These are phyloP conservation scores for Leucocoprinus leucothites DNA, from an alignment of 768 basidiomycete species.

Conservation along the genomic window DNA sequence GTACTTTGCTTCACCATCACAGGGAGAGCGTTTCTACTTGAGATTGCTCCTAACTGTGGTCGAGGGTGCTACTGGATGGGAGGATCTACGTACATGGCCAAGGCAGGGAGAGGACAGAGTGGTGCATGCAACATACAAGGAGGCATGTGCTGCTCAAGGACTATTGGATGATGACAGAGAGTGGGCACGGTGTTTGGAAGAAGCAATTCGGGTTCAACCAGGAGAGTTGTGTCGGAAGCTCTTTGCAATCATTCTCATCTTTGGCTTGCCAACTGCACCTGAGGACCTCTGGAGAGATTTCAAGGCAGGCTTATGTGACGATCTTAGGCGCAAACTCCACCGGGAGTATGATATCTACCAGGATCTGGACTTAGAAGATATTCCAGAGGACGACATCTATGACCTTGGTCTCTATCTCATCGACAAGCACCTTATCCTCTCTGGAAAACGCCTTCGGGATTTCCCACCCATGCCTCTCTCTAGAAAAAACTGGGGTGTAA, in stretches of 20 bases:
- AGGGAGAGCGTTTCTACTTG: neutral
- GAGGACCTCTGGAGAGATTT: conserved; percentile 35
- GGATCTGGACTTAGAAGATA: neutral
- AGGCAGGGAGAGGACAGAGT: too few species aligned
- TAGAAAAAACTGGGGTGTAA: conserved; percentile 22
- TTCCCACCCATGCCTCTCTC: conserved; percentile 31
- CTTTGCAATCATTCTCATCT: conserved; percentile 35
- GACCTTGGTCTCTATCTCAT: conserved; percentile 39
- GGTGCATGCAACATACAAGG: conserved; percentile 27
- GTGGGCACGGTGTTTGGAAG: conserved; percentile 36
- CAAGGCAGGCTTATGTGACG: conserved; percentile 35
- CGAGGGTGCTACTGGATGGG: too few species aligned
- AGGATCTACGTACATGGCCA: too few species aligned
- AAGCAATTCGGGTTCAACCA: conserved; percentile 36
- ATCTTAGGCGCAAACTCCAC: conserved; percentile 24
- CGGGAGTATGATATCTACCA: conserved; percentile 9
- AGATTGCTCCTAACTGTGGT: too few species aligned
- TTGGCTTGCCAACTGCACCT: conserved; percentile 27
- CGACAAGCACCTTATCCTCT: conserved; percentile 22
- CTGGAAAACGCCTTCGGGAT: conserved; percentile 18
- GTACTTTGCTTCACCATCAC: conserved; percentile 33
- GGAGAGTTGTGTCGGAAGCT: conserved; percentile 32
- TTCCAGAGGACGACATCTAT: conserved; percentile 24
- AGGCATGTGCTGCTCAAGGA: conserved; percentile 39
- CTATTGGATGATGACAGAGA: conserved; percentile 48